Evolutionary conservation across 768 basidiomycete species (phyloP), one percentile per base, ranked within the genome.

Genomic region (Boletus insuetus): DNA sequence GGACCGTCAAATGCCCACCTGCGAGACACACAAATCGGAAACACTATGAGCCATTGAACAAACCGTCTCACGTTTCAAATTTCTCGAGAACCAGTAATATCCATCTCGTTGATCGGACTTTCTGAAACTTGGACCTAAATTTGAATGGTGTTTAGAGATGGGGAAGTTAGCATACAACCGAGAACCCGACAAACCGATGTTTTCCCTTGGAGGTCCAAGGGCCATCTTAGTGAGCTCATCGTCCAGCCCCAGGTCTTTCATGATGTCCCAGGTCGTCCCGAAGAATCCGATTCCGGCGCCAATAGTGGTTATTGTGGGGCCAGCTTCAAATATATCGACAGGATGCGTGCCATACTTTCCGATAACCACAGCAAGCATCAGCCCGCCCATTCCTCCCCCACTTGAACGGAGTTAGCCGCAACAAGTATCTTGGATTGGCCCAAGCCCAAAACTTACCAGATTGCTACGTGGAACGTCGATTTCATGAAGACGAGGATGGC

Each of bases 281-380:
- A 75, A 84, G 10, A 85, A 58, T 3, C 65, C 69, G 41, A 81
- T 73, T 1, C 79, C 79, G 20, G 78, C 79, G 9, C 79, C 79
- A 41, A 77, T 65, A 42, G 77, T 75, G 3, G 71, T 69, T 34
- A 81, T 69, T 20, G 62, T 61, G 0, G 73, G 58, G 3, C 77
- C 66, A 10, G 75, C 69, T 49, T 81, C 79, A 56, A 77, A 81
- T 14, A 80, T 57, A n/a, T 74, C 70, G 6, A 80, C 65, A 1
- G 73, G 65, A 10, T 72, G 56, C 2, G 57, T 60, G 46, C 53
- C 55, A 43, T 64, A 53, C 46, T 67, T 67, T 1, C 58, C 58
- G 19, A 76, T 55, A 0, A 69, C 66, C 34, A 69, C 51, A 1
- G 74, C 74, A 12, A 73, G 64, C 32, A 48, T 65, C 26, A 77